These are phyloP conservation scores for Cyclocybe aegerita DNA, from an alignment of 768 basidiomycete species.

Conservation along the genomic window DNA sequence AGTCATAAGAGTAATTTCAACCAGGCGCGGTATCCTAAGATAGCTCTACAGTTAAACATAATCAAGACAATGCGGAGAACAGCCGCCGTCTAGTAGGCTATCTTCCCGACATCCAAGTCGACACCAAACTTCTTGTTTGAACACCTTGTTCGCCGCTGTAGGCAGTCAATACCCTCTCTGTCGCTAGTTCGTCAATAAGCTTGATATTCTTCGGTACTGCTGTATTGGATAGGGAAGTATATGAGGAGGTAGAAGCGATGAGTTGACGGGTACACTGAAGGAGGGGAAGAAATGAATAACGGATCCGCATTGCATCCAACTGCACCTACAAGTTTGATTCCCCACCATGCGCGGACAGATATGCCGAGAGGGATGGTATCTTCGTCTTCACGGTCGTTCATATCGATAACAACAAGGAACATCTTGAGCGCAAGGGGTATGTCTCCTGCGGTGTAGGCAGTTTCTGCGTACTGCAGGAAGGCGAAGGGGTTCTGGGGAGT, in stretches of 20 bases:
- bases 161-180: conserved; percentile 63
- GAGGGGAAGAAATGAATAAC: not conserved
- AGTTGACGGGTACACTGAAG: conserved; percentile 62
- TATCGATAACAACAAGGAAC: conserved; percentile 78
- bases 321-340: conserved; percentile 70
- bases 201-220: conserved; percentile 54
- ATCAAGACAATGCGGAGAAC: not conserved
- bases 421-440: conserved; percentile 74
- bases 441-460: conserved; percentile 79
- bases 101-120: conserved; percentile 39
- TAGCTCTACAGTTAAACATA: not conserved
- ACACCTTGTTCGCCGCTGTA: conserved; percentile 52
- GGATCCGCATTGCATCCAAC: not conserved
- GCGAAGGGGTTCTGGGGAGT: conserved; percentile 87
- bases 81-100: conserved; percentile 9
- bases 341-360: conserved; percentile 77
- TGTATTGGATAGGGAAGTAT: conserved; percentile 58
- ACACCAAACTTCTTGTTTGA: conserved; percentile 42
- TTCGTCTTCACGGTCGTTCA: conserved; percentile 61
- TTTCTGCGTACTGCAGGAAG: conserved; percentile 83
- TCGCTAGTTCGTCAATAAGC: conserved; percentile 68
- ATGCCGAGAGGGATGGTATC: conserved; percentile 50
- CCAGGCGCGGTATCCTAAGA: no score
- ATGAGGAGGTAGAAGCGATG: conserved; percentile 35
- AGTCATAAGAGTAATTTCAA: no score